These are phyloP conservation scores for Taphrina betulina DNA, from an alignment of 1,139 yeast species.

Conservation along the genomic window DNA sequence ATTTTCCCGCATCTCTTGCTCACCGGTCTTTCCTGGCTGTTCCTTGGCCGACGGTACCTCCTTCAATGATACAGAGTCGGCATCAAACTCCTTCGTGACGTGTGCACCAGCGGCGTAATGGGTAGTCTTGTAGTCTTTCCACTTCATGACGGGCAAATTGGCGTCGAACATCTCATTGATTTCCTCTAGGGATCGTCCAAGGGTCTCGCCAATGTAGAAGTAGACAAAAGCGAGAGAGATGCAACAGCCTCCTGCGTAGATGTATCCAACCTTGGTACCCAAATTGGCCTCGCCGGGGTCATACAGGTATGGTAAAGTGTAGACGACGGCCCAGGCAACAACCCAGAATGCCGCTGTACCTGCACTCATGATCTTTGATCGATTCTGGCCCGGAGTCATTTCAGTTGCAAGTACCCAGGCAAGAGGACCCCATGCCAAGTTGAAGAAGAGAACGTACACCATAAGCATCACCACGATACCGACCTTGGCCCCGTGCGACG, in stretches of 20 bases:
- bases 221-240: conserved; percentile 56
- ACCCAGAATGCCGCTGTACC: conserved; percentile 50
- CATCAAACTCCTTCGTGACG: background rate
- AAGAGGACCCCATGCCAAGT: conserved; percentile 85
- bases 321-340: conserved; percentile 40
- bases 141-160: conserved; percentile 20
- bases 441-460: conserved; percentile 75
- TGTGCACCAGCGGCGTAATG: conserved; percentile 2
- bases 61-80: conserved; percentile 3
- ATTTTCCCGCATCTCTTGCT: no score
- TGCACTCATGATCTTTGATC: conserved; percentile 52
- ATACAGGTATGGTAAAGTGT: conserved; percentile 56
- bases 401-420: conserved; percentile 77
- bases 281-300: conserved; percentile 45
- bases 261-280: conserved; percentile 56
- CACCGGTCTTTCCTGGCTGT: no score
- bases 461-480: conserved; percentile 64
- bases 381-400: conserved; percentile 54
- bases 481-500: conserved; percentile 16
- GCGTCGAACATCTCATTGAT: conserved; percentile 55
- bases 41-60: no score
- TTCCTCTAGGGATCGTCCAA: conserved; percentile 68
- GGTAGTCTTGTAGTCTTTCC: conserved; percentile 13
- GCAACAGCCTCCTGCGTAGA: conserved; percentile 64
- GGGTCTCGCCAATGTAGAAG: conserved; percentile 68